Evolutionary conservation across 164 flowering plant species (phyloP), one percentile per base, ranked within the genome.

Genomic region (Sedum album): DNA sequence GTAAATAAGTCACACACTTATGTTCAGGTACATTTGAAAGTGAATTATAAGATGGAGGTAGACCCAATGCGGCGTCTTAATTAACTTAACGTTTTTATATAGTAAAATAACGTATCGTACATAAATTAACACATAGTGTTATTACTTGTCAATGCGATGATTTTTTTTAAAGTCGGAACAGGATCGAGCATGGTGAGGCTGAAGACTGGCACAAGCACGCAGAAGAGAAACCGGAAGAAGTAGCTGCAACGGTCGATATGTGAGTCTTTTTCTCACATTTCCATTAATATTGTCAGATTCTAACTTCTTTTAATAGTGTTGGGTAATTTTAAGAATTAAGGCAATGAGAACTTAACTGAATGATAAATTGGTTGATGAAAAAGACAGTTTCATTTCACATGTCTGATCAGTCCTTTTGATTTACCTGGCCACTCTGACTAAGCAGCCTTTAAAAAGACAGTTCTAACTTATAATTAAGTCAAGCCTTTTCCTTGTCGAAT

Each of bases 161-260:
- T n/a, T n/a, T n/a, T n/a, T n/a, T n/a, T n/a, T n/a, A n/a, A n/a
- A n/a, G n/a, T n/a, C n/a, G n/a, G n/a, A n/a, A 31, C 66, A 64
- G 66, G 10, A 33, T n/a, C 28, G 66, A 78, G 67, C 65, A 23
- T 10, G 73, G 39, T 11, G 79, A 76, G 30, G 71, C 62, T 46
- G 66, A 42, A 6, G 63, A 30, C 26, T 42, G 73, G 75, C 77
- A 72, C 68, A 76, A 78, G 55, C 81, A 86, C 38, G 83, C 84
- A 0, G 81, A 77, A 0, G 80, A 79, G 5, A 63, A 84, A 72
- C 88, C 88, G 8, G 86, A 84, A 30, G 80, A 76, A 38, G 71
- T 86, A 17, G 84, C 82, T 46, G 46, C 83, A 2, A 78, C 76
- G 82, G 86, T 86, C 36, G 79, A 85, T 26, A 76, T 74, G 88